Base-by-base conservation (phyloP, 2,329 filamentous ascomycete species). In the Fusarium sp. region DNA sequence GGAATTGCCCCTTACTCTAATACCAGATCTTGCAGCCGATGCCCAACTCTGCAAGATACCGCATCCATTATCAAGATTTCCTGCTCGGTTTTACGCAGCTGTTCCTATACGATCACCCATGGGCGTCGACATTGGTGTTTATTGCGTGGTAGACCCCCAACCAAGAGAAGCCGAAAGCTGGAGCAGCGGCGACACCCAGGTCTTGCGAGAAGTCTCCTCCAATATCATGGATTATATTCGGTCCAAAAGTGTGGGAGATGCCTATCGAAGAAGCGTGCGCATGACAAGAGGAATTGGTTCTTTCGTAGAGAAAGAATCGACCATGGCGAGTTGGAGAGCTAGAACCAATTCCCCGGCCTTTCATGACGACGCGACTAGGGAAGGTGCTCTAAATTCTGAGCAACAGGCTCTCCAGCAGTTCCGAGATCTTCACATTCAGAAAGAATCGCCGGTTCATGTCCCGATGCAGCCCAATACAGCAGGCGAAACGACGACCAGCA, bases 101-200 rank as follows among this genome's bases (percentile, higher is more conserved):
- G 80, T 82, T 1, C 81, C 81, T 11, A 80, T 83, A 15, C 75
- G 79, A 5, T 78, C 79, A 1, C 74, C 66, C 0, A 67, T 72
- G 2, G 81, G 80, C 26, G 77, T 83, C 57, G 79, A 82, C 46
- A 83, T 83, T 26, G 82, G 81, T 13, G 77, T 80, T 1, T 80
- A 77, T 33, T 80, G 78, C 35, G 75, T 81, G 8, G 44, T 77
- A 20, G 57, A 71, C 21, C 57, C 66, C 3, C 53, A 62, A 18
- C 47, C 65, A 13, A 53, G 59, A 38, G 37, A 50, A 11, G n/a
- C 15, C 11, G 44, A 57, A 12, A 39, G 37, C 2, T 78, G 80
- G 68, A 74, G 69, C 38, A 69, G 73, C 11, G 54, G 59, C 9
- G 69, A 77, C 15, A 74, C 78, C 2, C 63, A 70, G 1, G 68